Base-by-base conservation (phyloP, 2,329 filamentous ascomycete genomes). In the Aspergillus carbonarius region DNA sequence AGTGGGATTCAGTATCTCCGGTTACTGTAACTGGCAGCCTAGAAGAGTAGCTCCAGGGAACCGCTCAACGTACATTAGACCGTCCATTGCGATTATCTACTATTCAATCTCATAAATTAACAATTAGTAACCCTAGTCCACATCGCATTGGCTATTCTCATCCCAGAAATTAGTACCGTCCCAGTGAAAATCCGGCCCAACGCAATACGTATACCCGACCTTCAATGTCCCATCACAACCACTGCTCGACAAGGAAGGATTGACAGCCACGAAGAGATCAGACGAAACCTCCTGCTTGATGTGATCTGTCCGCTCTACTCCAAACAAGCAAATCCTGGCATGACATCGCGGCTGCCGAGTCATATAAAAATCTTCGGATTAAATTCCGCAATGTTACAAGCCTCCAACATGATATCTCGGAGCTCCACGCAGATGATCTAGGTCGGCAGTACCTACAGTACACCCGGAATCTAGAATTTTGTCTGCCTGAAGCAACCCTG, bases 191-290 rank as follows among this genome's bases (percentile, higher is more conserved):
- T 46, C 37, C 13, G 63, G 61, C 18, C 58, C 60, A 34, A 54
- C 50, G 54, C 63, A 68, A 37, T 68, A 68, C 2, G 63, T 54
- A 5, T 37, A 27, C 13, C 64, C 65, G 3, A 23, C 18, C 1
- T 50, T 9, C 55, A 67, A 54, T 15, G 23, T 53, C 0, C n/a
- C 46, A 18, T 56, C 52, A 42, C 67, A 70, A 20, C 51, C 52
- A 5, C 15, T 23, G 1, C 12, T 3, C 4, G 37, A 32, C 3
- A 68, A 52, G 12, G 65, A 68, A 10, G 64, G 67, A 44, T 68
- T 68, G 2, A 59, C 61, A 0, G 49, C 48, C 13, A 60, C 12
- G 48, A 68, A 70, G 1, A 68, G 47, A 6, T 18, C 34, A 13
- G 27, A n/a, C 4, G 60, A 42, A n/a, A 67, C 62, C 1, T 20